Conservation (phyloP, 2,329 filamentous ascomycete species). For the Cercospora sp. region DNA sequence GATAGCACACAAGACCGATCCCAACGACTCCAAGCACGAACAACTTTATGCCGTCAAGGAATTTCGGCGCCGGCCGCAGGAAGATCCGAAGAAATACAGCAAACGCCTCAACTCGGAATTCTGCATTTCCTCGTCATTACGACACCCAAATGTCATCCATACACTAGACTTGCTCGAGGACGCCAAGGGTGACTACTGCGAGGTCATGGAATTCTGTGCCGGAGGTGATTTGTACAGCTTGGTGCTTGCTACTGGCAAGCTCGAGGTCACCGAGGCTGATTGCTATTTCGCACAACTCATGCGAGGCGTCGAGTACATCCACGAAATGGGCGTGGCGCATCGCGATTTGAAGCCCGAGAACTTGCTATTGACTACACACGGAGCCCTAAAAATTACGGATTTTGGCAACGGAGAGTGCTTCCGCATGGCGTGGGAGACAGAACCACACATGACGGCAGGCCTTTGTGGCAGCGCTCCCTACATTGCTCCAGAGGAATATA, state of each 20-base stretch:
- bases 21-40: constrained; percentile 72
- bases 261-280: constrained; percentile 89
- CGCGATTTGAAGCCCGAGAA: constrained; percentile 97
- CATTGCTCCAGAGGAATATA: constrained; percentile 95
- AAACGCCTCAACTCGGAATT: constrained; percentile 97
- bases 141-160: constrained; percentile 97
- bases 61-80: constrained; percentile 89
- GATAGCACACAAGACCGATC: constrained; percentile 93
- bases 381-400: constrained; percentile 94
- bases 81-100: constrained; percentile 96
- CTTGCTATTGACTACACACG: constrained; percentile 85
- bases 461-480: constrained; percentile 96
- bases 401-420: constrained; percentile 99
- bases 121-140: constrained; percentile 94
- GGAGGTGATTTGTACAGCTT: constrained; percentile 95
- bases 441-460: constrained; percentile 96
- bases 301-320: constrained; percentile 98
- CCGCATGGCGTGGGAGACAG: constrained; percentile 98
- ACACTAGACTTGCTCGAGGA: constrained; percentile 94
- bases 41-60: constrained; percentile 98
- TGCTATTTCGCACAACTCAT: constrained; percentile 99
- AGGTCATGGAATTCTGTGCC: constrained; percentile 99
- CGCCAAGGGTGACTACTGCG: constrained; percentile 94
- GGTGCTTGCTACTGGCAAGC: constrained; percentile 84
- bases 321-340: constrained; percentile 98